Evolutionary conservation across 2,329 filamentous ascomycete genomes (phyloP), one percentile per base, ranked within the genome.

Genomic region (Bimuria novae-zelandiae): DNA sequence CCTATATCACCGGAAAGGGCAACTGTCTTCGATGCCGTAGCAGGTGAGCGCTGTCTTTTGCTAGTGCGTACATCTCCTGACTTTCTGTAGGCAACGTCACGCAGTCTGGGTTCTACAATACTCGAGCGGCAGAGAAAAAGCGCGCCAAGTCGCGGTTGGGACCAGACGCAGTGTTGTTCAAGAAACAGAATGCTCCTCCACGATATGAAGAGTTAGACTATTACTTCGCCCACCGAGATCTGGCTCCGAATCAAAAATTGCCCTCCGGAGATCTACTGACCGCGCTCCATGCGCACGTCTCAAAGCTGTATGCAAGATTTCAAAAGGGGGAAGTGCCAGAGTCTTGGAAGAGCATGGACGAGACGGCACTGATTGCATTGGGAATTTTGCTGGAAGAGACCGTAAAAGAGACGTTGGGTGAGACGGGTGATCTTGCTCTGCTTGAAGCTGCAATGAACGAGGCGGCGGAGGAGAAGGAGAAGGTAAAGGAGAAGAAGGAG

Each of bases 311-410:
- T 73, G 77, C 60, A 1, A 54, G 56, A 3, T 73, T 65, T 16
- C 51, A 56, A 4, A 39, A 53, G 29, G 36, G 48, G 1, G 56
- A 54, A 7, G 51, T 41, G n/a, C 69, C 61, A 16, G 59, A 62
- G 22, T 75, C 79, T 47, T 81, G 79, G 60, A 75, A 80, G 58
- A 89, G 84, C 70, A 84, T 93, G 82, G 88, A 93, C 66, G 89
- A 90, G 75, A 90, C 88, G 12, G 89, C 89, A 3, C 77, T 93
- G 52, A 75, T 93, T 49, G 88, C 89, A 1, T 79, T 93, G 64
- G 89, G 89, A 1, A 84, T 93, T 43, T 72, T 93, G 51, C 75
- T 92, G 36, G 89, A 93, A 73, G 89, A 93, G 72, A 82, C 84
- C 2, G 80, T 82, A 14, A 78, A 80, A 35, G 82, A 86, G 41